Conservation (phyloP, 2,329 filamentous ascomycete genomes). For the Domatiomyces catenatus region DNA sequence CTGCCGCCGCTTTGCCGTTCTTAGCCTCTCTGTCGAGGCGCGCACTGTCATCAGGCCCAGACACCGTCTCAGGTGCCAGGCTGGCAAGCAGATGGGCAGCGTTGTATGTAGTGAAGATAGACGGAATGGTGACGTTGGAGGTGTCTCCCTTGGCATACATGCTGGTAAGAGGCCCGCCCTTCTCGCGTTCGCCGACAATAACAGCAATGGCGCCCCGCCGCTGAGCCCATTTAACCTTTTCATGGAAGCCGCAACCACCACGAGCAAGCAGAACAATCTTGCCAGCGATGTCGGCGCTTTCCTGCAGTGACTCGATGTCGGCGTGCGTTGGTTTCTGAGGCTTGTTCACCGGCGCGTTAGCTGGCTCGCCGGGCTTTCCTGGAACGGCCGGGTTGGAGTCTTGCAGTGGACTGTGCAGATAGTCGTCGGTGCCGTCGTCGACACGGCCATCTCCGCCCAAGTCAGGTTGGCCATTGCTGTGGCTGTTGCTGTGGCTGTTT, state of each 20-base stretch:
- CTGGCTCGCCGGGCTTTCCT: slow-evolving; percentile 22
- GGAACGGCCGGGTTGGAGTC: slow-evolving; percentile 26
- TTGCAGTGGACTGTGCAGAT: slow-evolving; percentile 49
- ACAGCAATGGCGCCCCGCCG: slow-evolving; percentile 73
- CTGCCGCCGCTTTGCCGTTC: slow-evolving; percentile 12
- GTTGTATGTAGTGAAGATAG: slow-evolving; percentile 86
- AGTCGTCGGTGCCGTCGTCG: slow-evolving; percentile 71
- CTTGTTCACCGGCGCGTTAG: slow-evolving; percentile 18
- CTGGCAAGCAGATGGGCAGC: slow-evolving; percentile 87
- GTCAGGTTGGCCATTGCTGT: background rate
- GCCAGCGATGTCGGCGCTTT: slow-evolving; percentile 79
- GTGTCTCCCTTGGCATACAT: slow-evolving; percentile 98
- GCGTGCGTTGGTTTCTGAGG: slow-evolving; percentile 44
- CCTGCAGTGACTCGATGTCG: slow-evolving; percentile 82
- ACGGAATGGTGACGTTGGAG: slow-evolving; percentile 84
- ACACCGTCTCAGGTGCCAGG: slow-evolving; percentile 52
- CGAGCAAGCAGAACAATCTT: slow-evolving; percentile 85
- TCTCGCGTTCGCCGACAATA: slow-evolving; percentile 85
- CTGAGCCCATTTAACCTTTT: slow-evolving; percentile 96
- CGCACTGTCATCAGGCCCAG: slow-evolving; percentile 41
- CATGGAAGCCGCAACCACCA: slow-evolving; percentile 87
- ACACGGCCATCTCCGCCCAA: slow-evolving; percentile 18
- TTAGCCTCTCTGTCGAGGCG: slow-evolving; percentile 33
- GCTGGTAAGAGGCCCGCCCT: slow-evolving; percentile 75
- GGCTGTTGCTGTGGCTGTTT: background rate